These are phyloP conservation scores for Leishmania lainsoni DNA, from an alignment of 208 protist species.

Conservation along the genomic window DNA sequence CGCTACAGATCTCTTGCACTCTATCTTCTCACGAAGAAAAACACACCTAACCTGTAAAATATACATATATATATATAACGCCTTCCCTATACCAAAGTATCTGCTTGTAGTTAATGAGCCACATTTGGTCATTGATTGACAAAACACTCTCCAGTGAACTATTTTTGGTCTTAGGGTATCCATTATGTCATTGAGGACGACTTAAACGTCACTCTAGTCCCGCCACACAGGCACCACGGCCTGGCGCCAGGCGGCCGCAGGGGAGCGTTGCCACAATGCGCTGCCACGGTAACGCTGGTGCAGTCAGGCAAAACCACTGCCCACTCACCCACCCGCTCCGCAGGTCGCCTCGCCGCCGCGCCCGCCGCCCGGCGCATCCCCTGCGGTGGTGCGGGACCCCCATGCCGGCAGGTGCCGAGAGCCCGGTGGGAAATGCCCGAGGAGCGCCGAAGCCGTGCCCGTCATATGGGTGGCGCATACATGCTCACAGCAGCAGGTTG, in stretches of 20 bases:
- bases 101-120: not conserved
- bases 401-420: not conserved
- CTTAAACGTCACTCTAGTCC: too few species aligned
- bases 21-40: not conserved
- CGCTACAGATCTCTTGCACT: not conserved
- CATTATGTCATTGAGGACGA: too few species aligned
- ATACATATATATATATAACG: not conserved
- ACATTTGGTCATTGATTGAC: not conserved
- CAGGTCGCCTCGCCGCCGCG: too few species aligned
- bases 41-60: not conserved
- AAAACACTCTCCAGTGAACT: not conserved
- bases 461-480: not conserved
- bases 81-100: not conserved
- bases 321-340: too few species aligned
- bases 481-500: not conserved
- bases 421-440: not conserved
- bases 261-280: too few species aligned
- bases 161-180: too few species aligned
- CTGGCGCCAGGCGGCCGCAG: too few species aligned
- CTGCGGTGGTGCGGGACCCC: not conserved
- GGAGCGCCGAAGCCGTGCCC: too few species aligned
- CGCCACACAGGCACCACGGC: too few species aligned
- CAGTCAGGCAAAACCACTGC: too few species aligned
- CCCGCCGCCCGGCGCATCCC: not conserved
- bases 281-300: too few species aligned